Evolutionary conservation across 331 rosid genomes (phyloP).

Genomic region (Rhamnella rubrinervis): DNA sequence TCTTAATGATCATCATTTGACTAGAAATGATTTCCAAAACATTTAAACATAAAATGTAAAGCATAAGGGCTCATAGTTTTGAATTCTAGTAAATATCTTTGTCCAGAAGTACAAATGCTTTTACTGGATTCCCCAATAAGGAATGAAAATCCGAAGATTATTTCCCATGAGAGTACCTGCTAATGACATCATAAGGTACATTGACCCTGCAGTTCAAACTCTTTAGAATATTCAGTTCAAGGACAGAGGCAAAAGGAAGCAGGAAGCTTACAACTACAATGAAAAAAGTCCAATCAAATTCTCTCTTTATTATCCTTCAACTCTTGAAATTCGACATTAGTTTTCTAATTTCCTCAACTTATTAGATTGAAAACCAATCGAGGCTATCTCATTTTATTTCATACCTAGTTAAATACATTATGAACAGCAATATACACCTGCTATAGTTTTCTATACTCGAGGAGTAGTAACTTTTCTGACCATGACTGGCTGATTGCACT

Average conservation of each 20-base stretch:
- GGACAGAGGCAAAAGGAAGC: too few relatives aligned
- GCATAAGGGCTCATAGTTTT: background rate
- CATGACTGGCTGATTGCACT: conserved; percentile 19
- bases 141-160: background rate
- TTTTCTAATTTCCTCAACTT: background rate
- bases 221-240: background rate
- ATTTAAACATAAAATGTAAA: background rate
- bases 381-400: background rate
- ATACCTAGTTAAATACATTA: background rate
- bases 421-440: background rate
- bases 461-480: background rate
- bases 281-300: background rate
- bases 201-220: background rate
- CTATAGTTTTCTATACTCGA: conserved; percentile 4
- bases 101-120: background rate
- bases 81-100: background rate
- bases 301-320: background rate
- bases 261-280: background rate
- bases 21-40: background rate
- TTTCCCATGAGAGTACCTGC: background rate
- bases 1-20: too few relatives aligned
- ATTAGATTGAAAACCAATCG: background rate
- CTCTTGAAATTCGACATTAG: background rate
- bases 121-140: background rate
- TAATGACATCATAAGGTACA: background rate